A percentile compares a stretch with the other conserved stretches of the same genome.
Evolutionary conservation across 1,139 yeast species (phyloP).

Genomic region (Candida freyschussii): DNA sequence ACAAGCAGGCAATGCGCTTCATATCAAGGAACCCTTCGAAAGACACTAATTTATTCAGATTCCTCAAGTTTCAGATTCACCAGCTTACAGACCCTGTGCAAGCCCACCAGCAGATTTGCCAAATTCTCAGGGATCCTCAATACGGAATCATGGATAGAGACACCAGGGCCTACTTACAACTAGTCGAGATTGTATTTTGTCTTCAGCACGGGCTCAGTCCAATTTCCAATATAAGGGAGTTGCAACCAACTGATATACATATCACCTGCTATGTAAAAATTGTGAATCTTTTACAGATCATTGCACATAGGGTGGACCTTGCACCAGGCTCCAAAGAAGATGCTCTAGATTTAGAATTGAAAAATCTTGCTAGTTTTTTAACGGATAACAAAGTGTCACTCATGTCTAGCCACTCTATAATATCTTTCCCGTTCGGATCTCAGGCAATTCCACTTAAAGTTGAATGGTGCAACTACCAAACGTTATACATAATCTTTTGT

Average conservation of each 20-base stretch:
- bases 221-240: not conserved
- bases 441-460: slow-evolving; percentile 4
- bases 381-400: no score
- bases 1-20: slow-evolving; percentile 11
- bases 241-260: not conserved
- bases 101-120: slow-evolving; percentile 7
- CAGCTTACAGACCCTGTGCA: slow-evolving; percentile 6
- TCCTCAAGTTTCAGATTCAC: slow-evolving; percentile 7
- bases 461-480: slow-evolving; percentile 7
- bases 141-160: not conserved
- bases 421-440: slow-evolving; percentile 3
- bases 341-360: no score
- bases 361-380: slow-evolving; percentile 7
- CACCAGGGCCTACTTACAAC: slow-evolving; percentile 3
- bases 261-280: no score
- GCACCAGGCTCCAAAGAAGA: no score
- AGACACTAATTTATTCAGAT: slow-evolving; percentile 6
- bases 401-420: no score
- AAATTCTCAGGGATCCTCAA: not conserved
- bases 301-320: no score
- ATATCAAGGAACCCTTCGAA: slow-evolving; percentile 2
- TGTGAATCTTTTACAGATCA: no score
- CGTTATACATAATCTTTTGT: slow-evolving; percentile 8
- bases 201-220: slow-evolving; percentile 7
- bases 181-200: slow-evolving; percentile 9